These are phyloP conservation scores for Xylaria cubensis DNA, from an alignment of 495 filamentous ascomycete species.

Conservation along the genomic window DNA sequence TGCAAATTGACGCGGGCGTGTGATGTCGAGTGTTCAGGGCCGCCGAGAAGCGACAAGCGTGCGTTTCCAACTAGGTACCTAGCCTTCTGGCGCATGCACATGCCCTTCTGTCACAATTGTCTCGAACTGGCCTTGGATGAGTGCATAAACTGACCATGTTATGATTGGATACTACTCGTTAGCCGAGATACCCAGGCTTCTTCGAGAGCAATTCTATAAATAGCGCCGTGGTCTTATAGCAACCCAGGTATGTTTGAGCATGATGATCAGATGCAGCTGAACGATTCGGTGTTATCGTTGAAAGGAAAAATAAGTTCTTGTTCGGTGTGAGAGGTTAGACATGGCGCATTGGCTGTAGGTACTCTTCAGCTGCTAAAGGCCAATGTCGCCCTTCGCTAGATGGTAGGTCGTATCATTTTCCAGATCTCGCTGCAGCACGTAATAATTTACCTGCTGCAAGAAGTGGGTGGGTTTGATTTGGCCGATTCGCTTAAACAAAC, in stretches of 20 bases:
- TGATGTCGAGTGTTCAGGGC: conserved; percentile 40
- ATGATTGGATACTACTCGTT: conserved; percentile 3
- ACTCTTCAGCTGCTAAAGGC: not conserved
- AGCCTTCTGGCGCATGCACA: conserved; percentile 38
- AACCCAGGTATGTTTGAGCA: conserved; percentile 10
- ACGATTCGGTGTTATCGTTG: not conserved
- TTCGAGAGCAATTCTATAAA: conserved; percentile 20
- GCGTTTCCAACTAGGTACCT: conserved; percentile 29
- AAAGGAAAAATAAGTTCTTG: conserved; percentile 3
- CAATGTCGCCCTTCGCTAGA: conserved; percentile 11
- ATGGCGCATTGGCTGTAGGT: not conserved
- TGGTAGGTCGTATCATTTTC: conserved; percentile 6
- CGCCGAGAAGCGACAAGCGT: conserved; percentile 43
- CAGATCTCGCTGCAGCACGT: conserved; percentile 18
- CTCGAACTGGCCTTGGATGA: conserved; percentile 35
- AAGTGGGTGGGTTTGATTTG: conserved; percentile 12
- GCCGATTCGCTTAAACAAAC: conserved; percentile 20
- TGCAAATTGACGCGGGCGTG: conserved; percentile 54
- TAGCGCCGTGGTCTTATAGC: conserved; percentile 10
- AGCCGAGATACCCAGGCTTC: conserved; percentile 12
- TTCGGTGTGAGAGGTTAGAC: not conserved
- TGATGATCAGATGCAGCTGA: conserved; percentile 13
- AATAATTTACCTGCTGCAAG: conserved; percentile 16
- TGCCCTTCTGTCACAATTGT: conserved; percentile 42
- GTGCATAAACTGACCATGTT: conserved; percentile 16